Conservation (phyloP, 805 yeast genomes). For the Maudiozyma saulgeensis region DNA sequence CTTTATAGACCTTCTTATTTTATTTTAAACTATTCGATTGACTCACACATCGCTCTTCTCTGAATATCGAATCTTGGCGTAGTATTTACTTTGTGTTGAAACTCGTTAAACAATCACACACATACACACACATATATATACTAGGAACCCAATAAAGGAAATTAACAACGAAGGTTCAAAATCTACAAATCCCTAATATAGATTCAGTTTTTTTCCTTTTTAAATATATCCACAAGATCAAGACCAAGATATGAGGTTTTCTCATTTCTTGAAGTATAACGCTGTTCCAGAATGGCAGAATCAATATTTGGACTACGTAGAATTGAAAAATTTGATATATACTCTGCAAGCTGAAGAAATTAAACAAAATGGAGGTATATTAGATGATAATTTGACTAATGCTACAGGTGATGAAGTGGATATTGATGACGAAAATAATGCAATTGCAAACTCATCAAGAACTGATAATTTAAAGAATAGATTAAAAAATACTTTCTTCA, state of each 20-base stretch:
- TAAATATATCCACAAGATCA: too few species aligned
- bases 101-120: too few species aligned
- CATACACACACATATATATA: too few species aligned
- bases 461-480: background rate
- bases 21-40: too few species aligned
- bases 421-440: background rate
- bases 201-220: too few species aligned
- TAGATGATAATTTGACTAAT: background rate
- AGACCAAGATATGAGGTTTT: conserved; percentile 47
- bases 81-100: too few species aligned
- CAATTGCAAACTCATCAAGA: background rate
- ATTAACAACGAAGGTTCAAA: too few species aligned
- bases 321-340: conserved; percentile 48
- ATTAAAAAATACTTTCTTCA: background rate
- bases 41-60: too few species aligned
- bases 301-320: conserved; percentile 62
- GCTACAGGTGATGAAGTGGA: background rate
- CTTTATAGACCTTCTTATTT: too few species aligned
- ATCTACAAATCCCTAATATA: too few species aligned
- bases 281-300: conserved; percentile 85
- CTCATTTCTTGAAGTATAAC: conserved; percentile 55
- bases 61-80: too few species aligned
- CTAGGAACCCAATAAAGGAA: too few species aligned
- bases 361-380: conserved; percentile 6
- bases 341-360: conserved; percentile 38